A percentile compares a stretch with the other conserved stretches of the same genome.
Conservation (phyloP, 148 eudicot genomes). For the Cornus kousa region DNA sequence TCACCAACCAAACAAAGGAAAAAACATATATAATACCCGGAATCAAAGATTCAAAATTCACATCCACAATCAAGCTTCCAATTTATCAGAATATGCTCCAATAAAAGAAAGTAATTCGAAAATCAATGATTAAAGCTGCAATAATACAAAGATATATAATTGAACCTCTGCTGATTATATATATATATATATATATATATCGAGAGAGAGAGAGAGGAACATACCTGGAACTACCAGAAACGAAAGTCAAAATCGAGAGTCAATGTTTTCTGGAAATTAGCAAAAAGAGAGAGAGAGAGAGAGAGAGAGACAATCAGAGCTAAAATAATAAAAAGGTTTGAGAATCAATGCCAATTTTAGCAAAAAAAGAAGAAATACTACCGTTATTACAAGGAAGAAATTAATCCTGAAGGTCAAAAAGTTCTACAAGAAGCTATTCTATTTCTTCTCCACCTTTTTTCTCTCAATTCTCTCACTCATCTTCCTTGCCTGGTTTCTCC, state of each 20-base stretch:
- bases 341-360: constrained; percentile 2
- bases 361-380: too few species aligned
- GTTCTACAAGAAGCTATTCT: too few species aligned
- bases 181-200: neutral
- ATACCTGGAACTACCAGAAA: constrained; percentile 2
- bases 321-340: constrained; percentile 3
- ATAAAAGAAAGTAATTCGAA: neutral
- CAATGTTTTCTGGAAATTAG: neutral
- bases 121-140: neutral
- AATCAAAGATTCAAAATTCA: neutral
- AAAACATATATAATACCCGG: neutral
- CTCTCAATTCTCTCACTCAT: too few species aligned
- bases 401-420: too few species aligned
- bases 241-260: constrained; percentile 5
- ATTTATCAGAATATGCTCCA: neutral
- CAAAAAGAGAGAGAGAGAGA: neutral
- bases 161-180: neutral
- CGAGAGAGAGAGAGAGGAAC: neutral
- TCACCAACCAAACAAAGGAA: neutral
- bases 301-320: neutral
- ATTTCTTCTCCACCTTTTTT: too few species aligned
- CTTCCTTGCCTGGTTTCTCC: too few species aligned
- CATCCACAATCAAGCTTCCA: neutral
- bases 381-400: too few species aligned
- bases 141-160: neutral